phyloP scores from a whole-genome alignment of 768 basidiomycete genomes.

The Hirschioporus abietinus region DNA sequence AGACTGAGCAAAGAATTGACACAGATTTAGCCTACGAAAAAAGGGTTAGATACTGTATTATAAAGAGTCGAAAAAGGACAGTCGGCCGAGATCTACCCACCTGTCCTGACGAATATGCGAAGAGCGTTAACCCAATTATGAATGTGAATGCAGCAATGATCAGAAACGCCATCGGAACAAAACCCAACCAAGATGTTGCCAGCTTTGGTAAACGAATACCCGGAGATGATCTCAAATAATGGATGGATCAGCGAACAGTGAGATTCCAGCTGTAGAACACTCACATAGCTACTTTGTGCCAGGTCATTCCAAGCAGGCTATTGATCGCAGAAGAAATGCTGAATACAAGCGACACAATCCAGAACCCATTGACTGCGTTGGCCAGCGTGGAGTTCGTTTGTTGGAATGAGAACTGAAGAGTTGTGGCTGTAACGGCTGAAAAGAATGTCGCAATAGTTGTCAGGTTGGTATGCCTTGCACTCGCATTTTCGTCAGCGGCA shows the following conservation, averaged over 20 bases:
- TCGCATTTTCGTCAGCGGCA: neutral
- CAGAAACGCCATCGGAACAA: constrained; percentile 64
- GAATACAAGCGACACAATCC: constrained; percentile 73
- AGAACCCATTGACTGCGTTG: constrained; percentile 62
- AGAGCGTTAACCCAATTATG: constrained; percentile 73
- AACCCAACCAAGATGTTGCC: constrained; percentile 27
- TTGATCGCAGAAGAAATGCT: constrained; percentile 75
- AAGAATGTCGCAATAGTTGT: constrained; percentile 78
- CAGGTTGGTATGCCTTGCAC: constrained; percentile 33
- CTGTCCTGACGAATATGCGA: constrained; percentile 69
- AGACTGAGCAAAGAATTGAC: neutral
- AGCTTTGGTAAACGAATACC: constrained; percentile 72
- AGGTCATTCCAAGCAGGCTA: constrained; percentile 68
- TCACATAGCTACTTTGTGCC: constrained; percentile 77
- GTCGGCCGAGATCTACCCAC: constrained; percentile 28
- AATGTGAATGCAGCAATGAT: constrained; percentile 81
- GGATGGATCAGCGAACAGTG: constrained; percentile 13
- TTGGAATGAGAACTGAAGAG: constrained; percentile 61
- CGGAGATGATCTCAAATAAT: constrained; percentile 55
- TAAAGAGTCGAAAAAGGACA: neutral
- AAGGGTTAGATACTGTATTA: neutral
- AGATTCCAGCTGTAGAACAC: constrained; percentile 10
- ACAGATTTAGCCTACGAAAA: neutral
- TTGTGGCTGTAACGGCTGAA: constrained; percentile 68
- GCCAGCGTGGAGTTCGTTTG: constrained; percentile 32